A percentile compares a stretch with the other conserved stretches of the same genome.
phyloP scores from a whole-genome alignment of 2,329 filamentous ascomycete species.

The Phaeosphaeriaceae sp. region DNA sequence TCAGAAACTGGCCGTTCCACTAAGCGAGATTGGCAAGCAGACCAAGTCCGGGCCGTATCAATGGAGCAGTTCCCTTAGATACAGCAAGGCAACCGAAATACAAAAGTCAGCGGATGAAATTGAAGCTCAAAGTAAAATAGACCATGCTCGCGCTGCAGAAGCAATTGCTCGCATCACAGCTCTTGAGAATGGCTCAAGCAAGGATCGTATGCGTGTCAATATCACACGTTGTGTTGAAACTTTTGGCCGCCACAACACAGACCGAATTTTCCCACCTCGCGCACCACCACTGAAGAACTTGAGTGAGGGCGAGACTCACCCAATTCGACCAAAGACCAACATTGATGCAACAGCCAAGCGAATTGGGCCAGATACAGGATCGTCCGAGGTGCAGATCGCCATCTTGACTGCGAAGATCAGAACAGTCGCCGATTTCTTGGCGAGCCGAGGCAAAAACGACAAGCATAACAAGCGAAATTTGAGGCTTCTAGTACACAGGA shows the following conservation, averaged over 20 bases:
- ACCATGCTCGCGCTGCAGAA: conserved; percentile 72
- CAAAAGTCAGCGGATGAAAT: conserved; percentile 27
- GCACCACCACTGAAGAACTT: conserved; percentile 54
- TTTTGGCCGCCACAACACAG: conserved; percentile 92
- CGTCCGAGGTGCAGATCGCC: conserved; percentile 95
- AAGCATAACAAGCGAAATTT: conserved; percentile 95
- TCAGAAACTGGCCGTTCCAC: conserved; percentile 68
- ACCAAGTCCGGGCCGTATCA: conserved; percentile 1
- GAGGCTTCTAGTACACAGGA: conserved; percentile 80
- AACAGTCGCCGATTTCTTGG: conserved; percentile 74
- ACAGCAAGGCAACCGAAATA: conserved; percentile 7
- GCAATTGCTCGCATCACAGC: conserved; percentile 81
- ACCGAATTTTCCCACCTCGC: conserved; percentile 70
- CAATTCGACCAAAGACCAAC: conserved; percentile 53
- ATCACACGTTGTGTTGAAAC: conserved; percentile 82
- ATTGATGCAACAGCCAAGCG: conserved; percentile 57
- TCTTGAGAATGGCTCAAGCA: conserved; percentile 76
- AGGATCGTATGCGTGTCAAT: conserved; percentile 81
- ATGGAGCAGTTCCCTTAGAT: conserved; percentile 12
- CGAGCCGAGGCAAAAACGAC: conserved; percentile 77
- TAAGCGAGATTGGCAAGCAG: conserved; percentile 22
- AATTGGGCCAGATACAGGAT: conserved; percentile 90
- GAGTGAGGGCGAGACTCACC: conserved; percentile 50
- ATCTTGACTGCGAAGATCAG: conserved; percentile 95
- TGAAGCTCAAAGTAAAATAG: conserved; percentile 30